phyloP scores from a whole-genome alignment of 1,284 basidiomycete genomes.

The Tremellales sp. region DNA sequence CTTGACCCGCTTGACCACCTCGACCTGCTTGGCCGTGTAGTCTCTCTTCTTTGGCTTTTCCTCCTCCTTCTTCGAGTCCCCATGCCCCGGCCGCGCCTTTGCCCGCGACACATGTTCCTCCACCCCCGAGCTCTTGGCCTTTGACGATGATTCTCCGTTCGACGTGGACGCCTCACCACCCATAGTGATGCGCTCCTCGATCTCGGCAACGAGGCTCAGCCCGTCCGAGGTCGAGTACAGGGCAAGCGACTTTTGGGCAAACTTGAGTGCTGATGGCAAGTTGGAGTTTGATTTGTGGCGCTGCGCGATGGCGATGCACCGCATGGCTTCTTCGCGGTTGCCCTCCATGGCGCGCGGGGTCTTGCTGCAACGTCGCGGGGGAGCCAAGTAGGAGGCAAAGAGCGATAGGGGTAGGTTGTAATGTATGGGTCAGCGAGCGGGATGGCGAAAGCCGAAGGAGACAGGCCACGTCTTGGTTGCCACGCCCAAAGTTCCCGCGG shows the following conservation, averaged over 20 bases:
- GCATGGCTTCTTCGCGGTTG: slow-evolving; percentile 82
- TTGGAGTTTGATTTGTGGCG: slow-evolving; percentile 69
- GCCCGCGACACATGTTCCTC: slow-evolving; percentile 47
- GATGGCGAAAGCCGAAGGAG: not conserved
- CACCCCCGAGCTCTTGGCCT: slow-evolving; percentile 29
- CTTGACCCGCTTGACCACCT: slow-evolving; percentile 81
- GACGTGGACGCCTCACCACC: slow-evolving; percentile 36
- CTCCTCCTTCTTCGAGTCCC: slow-evolving; percentile 9
- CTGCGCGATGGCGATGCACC: slow-evolving; percentile 72
- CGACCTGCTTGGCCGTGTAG: slow-evolving; percentile 79
- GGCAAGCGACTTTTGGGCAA: slow-evolving; percentile 82
- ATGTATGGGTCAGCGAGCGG: not conserved
- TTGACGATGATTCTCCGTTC: slow-evolving; percentile 1
- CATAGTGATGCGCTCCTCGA: slow-evolving; percentile 42
- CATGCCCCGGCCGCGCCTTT: slow-evolving; percentile 33
- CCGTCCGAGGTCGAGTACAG: slow-evolving; percentile 82
- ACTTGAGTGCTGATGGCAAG: slow-evolving; percentile 73
- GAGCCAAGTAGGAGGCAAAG: not conserved
- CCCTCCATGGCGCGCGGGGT: slow-evolving; percentile 64
- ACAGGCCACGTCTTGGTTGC: not conserved
- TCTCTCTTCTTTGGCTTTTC: slow-evolving; percentile 60
- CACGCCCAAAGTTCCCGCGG: not conserved
- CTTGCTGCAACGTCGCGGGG: no score
- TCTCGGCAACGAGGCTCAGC: slow-evolving; percentile 47
- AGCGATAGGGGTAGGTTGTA: not conserved